Percentiles rank a stretch among this genome's conserved stretches.
Conservation (phyloP, 1,284 basidiomycete species). For the Pseudozyma thailandica region DNA sequence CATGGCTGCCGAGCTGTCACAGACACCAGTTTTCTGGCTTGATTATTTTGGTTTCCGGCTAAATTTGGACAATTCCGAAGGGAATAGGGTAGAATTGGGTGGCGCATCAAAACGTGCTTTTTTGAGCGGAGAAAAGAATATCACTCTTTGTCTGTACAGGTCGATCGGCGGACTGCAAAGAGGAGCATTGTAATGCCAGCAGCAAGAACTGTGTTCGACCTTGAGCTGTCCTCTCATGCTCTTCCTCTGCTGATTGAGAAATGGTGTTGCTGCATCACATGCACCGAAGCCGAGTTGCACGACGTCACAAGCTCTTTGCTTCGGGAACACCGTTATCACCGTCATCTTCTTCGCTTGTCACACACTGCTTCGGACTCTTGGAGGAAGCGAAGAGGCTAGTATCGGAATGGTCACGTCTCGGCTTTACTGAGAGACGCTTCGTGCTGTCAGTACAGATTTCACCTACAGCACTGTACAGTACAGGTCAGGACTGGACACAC, state of each 20-base stretch:
- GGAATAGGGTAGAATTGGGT: too few species aligned
- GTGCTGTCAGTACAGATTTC: too few species aligned
- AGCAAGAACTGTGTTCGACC: neutral
- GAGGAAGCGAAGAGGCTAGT: neutral
- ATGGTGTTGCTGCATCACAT: neutral
- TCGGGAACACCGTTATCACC: neutral
- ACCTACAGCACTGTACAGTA: too few species aligned
- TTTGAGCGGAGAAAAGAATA: neutral
- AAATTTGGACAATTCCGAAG: too few species aligned
- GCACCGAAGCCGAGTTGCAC: neutral
- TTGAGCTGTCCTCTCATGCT: neutral
- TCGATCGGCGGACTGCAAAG: neutral
- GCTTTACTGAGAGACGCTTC: too few species aligned
- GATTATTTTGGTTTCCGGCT: too few species aligned
- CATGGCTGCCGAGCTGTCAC: too few species aligned
- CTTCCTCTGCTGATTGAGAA: neutral
- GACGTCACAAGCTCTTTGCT: neutral
- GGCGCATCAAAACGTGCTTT: neutral
- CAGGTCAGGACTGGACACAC: too few species aligned
- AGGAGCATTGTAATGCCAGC: neutral
- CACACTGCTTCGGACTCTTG: too few species aligned
- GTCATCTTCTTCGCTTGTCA: neutral
- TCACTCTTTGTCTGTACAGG: too few species aligned
- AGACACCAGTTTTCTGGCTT: too few species aligned
- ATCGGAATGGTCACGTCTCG: too few species aligned